These are phyloP conservation scores for Exsudoporus frostii DNA, from an alignment of 768 basidiomycete genomes.

Conservation along the genomic window DNA sequence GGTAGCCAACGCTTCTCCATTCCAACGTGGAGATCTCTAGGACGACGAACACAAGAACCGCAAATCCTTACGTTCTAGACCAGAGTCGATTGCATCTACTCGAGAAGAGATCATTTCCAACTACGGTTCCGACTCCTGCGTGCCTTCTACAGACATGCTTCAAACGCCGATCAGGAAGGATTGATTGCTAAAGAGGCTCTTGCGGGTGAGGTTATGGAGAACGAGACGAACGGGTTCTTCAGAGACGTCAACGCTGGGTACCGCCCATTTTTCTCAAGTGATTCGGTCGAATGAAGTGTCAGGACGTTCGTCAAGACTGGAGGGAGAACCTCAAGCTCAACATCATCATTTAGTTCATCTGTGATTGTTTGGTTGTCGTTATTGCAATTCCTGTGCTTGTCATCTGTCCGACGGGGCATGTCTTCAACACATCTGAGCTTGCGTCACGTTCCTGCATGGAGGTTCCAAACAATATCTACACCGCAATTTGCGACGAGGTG, in stretches of 20 bases:
- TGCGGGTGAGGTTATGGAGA: conserved; percentile 80
- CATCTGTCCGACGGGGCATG: conserved; percentile 93
- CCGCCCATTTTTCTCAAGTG: conserved; percentile 67
- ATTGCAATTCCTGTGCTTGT: conserved; percentile 83
- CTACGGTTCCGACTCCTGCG: conserved; percentile 90
- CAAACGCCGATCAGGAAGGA: conserved; percentile 71
- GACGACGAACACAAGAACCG: conserved; percentile 76
- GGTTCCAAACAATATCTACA: conserved; percentile 73
- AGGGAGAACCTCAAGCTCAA: conserved; percentile 95
- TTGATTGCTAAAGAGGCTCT: conserved; percentile 78
- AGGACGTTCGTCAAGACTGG: conserved; percentile 95
- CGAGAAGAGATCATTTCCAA: conserved; percentile 75
- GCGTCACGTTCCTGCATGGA: conserved; percentile 60
- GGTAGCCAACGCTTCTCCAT: conserved; percentile 77
- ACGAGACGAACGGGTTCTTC: conserved; percentile 83
- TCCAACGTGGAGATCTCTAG: conserved; percentile 72
- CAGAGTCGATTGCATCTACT: conserved; percentile 71
- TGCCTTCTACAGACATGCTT: conserved; percentile 96
- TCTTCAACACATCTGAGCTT: conserved; percentile 79
- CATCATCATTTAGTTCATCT: conserved; percentile 93
- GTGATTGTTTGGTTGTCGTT: conserved; percentile 83
- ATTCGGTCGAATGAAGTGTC: conserved; percentile 89
- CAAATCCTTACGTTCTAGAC: conserved; percentile 67
- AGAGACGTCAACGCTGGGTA: conserved; percentile 83
- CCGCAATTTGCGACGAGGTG: conserved; percentile 87